Evolutionary conservation across 805 yeast species (phyloP), one percentile per base, ranked within the genome.

Genomic region (Komagataella ulmi): DNA sequence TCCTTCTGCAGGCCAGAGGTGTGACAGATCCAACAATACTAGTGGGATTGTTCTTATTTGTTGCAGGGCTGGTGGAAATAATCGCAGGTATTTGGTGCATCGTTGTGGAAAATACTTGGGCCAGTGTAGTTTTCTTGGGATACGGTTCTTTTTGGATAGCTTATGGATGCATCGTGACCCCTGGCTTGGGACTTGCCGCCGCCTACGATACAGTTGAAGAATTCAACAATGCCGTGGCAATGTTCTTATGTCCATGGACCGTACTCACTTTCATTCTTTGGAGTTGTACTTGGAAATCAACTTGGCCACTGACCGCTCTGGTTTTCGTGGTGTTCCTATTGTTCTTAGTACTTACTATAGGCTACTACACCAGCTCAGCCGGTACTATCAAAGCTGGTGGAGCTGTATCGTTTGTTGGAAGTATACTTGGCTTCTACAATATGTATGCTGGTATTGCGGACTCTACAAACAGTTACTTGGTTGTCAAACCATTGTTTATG

Each of bases 131-230:
- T 1, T 69, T 79, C 50, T 64, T 71, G 24, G 71, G 74, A 60
- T 79, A 72, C 63, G 83, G 82, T 21, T 76, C 79, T 0, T 79
- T 78, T 59, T 79, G 80, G 76, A 62, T 74, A 51, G 66, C 75
- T 3, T 77, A 69, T 58, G 76, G 76, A 2, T 72, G 74, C 51
- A 64, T 77, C 6, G 60, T 69, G 51, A 70, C 74, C 54, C 70
- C 70, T 46, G 61, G 70, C 5, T 76, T 76, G 57, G 75, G 72
- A 1, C 68, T 76, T 24, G 53, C 61, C 0, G 63, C 65, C 1
- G 65, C 73, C 1, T 77, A 77, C 54, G 57, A 61, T 12, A 62
- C 69, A 10, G 59, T 63, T 3, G 62, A 63, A 3, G 75, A 69
- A 45, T 69, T 65, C 49, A 58, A 56, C 43, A 71, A 75, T 52